Evolutionary conservation across 176 grass and related monocot genomes (phyloP).

Genomic region (Aegilops tauschii): DNA sequence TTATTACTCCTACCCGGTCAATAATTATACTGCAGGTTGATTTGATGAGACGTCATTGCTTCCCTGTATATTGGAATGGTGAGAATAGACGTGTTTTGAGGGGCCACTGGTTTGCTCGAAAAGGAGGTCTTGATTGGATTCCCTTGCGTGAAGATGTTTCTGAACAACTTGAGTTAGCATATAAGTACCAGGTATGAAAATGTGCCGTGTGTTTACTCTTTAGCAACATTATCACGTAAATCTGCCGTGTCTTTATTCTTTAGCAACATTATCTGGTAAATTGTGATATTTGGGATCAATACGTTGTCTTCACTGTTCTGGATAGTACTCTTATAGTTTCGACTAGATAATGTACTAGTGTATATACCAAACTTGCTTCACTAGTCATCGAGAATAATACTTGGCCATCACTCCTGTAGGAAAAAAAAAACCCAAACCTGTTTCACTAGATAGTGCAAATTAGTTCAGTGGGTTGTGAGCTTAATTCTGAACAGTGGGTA

Average conservation of each 20-base stretch:
- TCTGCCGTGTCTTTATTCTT: not conserved
- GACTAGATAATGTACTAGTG: not conserved
- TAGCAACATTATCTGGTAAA: not conserved
- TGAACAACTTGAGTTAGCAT: constrained; percentile 87
- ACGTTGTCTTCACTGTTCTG: not conserved
- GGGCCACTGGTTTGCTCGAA: constrained; percentile 91
- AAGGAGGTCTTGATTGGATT: constrained; percentile 94
- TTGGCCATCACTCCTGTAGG: not conserved
- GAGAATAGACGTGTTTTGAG: constrained; percentile 92
- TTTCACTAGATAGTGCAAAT: not conserved
- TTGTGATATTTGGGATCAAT: not conserved
- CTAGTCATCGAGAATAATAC: not conserved
- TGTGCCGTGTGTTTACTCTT: not conserved
- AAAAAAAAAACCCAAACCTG: constrained; percentile 22
- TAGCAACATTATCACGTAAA: not conserved
- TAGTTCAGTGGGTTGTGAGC: not conserved
- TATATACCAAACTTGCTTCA: constrained; percentile 3
- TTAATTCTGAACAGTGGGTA: not conserved
- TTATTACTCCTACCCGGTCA: not conserved
- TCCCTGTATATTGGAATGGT: constrained; percentile 98
- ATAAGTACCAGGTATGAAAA: constrained; percentile 65
- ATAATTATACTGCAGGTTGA: constrained; percentile 58
- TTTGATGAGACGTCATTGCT: constrained; percentile 88
- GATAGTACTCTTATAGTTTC: not conserved
- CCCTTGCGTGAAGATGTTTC: constrained; percentile 92